phyloP scores from a whole-genome alignment of 768 basidiomycete genomes.

The Auricularia sp. region DNA sequence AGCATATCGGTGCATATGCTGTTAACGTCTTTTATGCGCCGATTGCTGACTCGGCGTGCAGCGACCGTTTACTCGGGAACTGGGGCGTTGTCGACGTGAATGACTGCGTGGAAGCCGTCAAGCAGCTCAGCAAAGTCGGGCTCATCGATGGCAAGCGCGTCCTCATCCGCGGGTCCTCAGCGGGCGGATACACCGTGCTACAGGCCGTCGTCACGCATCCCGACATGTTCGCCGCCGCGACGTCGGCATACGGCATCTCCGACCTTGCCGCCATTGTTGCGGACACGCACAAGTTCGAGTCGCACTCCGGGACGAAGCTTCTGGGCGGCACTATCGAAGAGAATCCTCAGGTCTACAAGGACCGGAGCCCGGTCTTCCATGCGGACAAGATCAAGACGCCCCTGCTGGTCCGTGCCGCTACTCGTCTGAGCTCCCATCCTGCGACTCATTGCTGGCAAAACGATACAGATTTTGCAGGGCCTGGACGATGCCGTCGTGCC shows the following conservation, averaged over 20 bases:
- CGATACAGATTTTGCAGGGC: constrained; percentile 56
- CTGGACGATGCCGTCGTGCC: constrained; percentile 54
- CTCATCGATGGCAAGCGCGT: constrained; percentile 55
- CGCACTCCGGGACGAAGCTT: constrained; percentile 46
- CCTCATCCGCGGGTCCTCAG: constrained; percentile 61
- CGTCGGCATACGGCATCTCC: constrained; percentile 59
- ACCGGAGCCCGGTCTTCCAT: constrained; percentile 52
- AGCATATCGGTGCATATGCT: constrained; percentile 40
- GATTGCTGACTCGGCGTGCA: constrained; percentile 3
- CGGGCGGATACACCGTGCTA: constrained; percentile 66
- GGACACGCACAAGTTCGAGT: constrained; percentile 67
- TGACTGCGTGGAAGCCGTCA: constrained; percentile 52
- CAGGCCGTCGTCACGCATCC: constrained; percentile 32
- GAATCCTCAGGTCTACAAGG: constrained; percentile 46
- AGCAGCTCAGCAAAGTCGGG: constrained; percentile 17
- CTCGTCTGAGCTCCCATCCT: too few species aligned
- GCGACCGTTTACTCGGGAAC: constrained; percentile 43
- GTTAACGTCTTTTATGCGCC: neutral
- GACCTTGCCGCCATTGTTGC: constrained; percentile 46
- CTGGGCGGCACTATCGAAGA: constrained; percentile 48
- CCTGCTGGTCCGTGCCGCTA: constrained; percentile 41
- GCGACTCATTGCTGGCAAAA: neutral
- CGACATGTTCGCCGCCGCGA: constrained; percentile 48
- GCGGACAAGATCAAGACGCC: constrained; percentile 53
- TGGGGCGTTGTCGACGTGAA: constrained; percentile 72